A percentile compares a stretch with the other conserved stretches of the same genome.
These are phyloP conservation scores for Globisporangium lucens DNA, from an alignment of 352 stramenopile species.

Conservation along the genomic window DNA sequence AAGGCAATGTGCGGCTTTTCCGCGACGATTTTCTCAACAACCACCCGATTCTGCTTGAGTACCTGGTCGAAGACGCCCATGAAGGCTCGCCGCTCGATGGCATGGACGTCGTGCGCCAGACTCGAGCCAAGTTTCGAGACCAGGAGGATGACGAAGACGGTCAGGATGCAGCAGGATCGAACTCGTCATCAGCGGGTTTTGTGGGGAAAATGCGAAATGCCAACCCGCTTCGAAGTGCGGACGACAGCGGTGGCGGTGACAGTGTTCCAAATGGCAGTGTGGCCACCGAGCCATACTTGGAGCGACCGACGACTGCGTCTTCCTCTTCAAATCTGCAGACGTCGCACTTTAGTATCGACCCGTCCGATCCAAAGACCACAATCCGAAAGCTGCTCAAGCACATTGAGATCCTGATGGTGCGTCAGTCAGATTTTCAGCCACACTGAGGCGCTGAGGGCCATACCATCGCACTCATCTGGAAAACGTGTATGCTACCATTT, in stretches of 20 bases:
- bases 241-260: not conserved
- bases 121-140: conserved; percentile 14
- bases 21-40: conserved; percentile 86
- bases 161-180: not conserved
- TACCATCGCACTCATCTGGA: not conserved
- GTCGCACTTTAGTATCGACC: conserved; percentile 64
- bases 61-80: conserved; percentile 52
- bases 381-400: conserved; percentile 83
- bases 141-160: conserved; percentile 6
- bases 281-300: not conserved
- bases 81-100: conserved; percentile 13
- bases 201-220: conserved; percentile 59
- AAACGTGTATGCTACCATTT: not conserved
- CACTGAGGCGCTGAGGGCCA: no score
- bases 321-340: conserved; percentile 26
- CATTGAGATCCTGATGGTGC: conserved; percentile 75
- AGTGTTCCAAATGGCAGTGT: not conserved
- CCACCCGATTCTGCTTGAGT: conserved; percentile 78
- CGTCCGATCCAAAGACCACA: conserved; percentile 76
- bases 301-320: conserved; percentile 23
- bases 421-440: not conserved
- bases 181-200: conserved; percentile 24
- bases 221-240: conserved; percentile 28
- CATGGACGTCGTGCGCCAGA: conserved; percentile 7
- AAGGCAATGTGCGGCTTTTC: conserved; percentile 77